Evolutionary conservation across 495 filamentous ascomycete genomes (phyloP), one percentile per base, ranked within the genome.

Genomic region (Penicillium ochrochloron): DNA sequence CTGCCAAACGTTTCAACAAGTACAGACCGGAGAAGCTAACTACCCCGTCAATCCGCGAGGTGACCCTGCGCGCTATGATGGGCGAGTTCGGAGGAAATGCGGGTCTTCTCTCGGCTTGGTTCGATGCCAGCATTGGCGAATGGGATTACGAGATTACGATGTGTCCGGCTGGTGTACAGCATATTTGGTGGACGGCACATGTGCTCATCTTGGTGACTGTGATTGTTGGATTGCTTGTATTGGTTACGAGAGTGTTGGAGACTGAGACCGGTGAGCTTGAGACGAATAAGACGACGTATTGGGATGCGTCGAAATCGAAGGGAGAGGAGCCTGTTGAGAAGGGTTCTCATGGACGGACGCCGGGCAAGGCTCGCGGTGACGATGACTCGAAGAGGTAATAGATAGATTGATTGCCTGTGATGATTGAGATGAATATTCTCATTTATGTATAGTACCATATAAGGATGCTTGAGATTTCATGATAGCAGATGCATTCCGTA

Each of bases 41-140:
- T 0, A 64, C 59, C 0, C 78, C 80, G 0, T 80, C 78, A 0
- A 81, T 97, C n/a, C 80, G 93, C 3, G 95, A 98, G 76, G 86
- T 97, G 57, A 99, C 95, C 0, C 90, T 98, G 6, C 85, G 92
- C n/a, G 96, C 92, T 67, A 97, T 99, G 95, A 99, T 99, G 95
- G 95, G 94, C 27, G 90, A 90, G 29, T 98, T 88, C 70, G 88
- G 87, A 21, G 95, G 95, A 5, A 93, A 96, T 73, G 94, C 92
- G 0, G 96, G 92, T 0, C 78, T 99, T 33, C 73, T 99, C 46
- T 93, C 89, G 44, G 80, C 90, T 2, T 99, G 96, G 96, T 98
- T 93, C 71, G 91, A 98, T 75, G 54, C 83, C 42, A 77, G 82
- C 6, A 69, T 67, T 0, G 78, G 70, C 78, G 88, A 91, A 66